Base-by-base conservation (phyloP, 1,284 basidiomycete genomes). In the Coriolopsis trogii region DNA sequence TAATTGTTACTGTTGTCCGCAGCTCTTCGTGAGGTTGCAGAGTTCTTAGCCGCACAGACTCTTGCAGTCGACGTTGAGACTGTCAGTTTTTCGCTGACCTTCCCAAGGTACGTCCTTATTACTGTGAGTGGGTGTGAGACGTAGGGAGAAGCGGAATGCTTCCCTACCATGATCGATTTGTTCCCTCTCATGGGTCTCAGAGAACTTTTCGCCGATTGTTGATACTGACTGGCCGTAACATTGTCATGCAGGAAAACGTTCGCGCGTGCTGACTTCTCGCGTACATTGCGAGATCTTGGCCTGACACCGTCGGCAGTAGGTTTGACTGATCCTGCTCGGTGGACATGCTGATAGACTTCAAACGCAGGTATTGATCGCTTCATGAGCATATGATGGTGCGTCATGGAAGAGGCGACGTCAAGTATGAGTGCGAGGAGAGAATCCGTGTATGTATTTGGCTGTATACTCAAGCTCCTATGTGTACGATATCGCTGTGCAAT, bases 21-120 rank as follows among this genome's bases (percentile, higher is more conserved):
- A 93, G 91, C 89, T 3, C 73, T 97, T 41, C 77, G 81, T 6
- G 87, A 90, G 59, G 91, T 95, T 0, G 92, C 91, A n/a, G 91
- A 94, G 68, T 95, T 79, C 67, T 71, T 96, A 28, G 91, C 89
- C 8, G 80, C 78, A 1, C 91, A 96, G 70, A 80, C 79, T 33
- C 68, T 89, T 24, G 67, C 72, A 3, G 81, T 91, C 33, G 81
- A 86, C 56, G 89, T 87, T 6, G 87, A 93, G 39, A 87, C 85
- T 0, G 84, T 95, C 29, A 79, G 76, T 5, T 81, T 96, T 58
- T 74, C 88, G 2, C 84, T 85, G 58, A 85, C 89, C 33, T 96
- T 95, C 76, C 93, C 93, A 29, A 85, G 91, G 92, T 87, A 62
- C 61, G 80, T 18, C 6, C 39, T 9, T 18, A 9, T 18, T 30